Evolutionary conservation across 2,329 filamentous ascomycete genomes (phyloP).

Genomic region (Parascedosporium putredinis): DNA sequence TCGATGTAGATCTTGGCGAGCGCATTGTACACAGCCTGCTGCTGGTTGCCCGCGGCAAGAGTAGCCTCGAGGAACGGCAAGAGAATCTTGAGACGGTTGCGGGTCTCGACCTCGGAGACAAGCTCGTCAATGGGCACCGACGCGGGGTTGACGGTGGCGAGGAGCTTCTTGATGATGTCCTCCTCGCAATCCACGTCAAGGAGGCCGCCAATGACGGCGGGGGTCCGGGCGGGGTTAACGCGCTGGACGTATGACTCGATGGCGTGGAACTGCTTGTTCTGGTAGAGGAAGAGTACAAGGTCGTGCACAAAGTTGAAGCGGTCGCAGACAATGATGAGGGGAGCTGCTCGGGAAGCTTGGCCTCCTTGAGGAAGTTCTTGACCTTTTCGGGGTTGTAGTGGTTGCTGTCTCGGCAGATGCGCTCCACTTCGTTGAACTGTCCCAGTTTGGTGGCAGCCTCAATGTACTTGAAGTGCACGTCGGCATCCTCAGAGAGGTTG

Average conservation of each 20-base stretch:
- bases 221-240: constrained; percentile 84
- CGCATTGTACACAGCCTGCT: constrained; percentile 94
- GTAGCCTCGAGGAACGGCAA: constrained; percentile 93
- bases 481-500: constrained; percentile 87
- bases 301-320: constrained; percentile 99
- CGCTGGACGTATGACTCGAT: constrained; percentile 98
- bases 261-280: constrained; percentile 98
- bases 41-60: constrained; percentile 79
- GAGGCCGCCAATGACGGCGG: constrained; percentile 84
- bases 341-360: constrained; percentile 80
- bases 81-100: constrained; percentile 90
- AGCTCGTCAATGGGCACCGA: constrained; percentile 91
- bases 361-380: constrained; percentile 99
- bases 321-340: constrained; percentile 96
- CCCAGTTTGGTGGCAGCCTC: constrained; percentile 91
- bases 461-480: constrained; percentile 99
- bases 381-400: constrained; percentile 88
- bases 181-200: constrained; percentile 97
- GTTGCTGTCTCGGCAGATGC: constrained; percentile 90
- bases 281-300: constrained; percentile 90
- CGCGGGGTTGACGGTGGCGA: constrained; percentile 72
- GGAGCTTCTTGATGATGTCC: constrained; percentile 83
- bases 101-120: constrained; percentile 85
- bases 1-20: constrained; percentile 99
- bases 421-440: constrained; percentile 91